Base-by-base conservation (phyloP, 257 asterid genomes). In the Galeopsis tetrahit region DNA sequence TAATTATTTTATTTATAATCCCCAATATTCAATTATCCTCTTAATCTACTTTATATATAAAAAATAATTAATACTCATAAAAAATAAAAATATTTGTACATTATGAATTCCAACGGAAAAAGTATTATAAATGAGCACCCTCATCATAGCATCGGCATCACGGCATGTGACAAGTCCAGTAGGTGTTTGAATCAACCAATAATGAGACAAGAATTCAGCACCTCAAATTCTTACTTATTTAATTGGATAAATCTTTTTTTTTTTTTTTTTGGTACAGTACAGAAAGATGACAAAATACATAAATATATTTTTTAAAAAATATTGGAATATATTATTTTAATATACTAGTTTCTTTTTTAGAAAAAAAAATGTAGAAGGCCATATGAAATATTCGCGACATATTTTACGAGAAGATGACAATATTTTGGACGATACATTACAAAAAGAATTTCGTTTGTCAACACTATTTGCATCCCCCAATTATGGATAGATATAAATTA, bases 161-260 rank as follows among this genome's bases (percentile, higher is more conserved):
- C n/a, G n/a, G n/a, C 71, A 68, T 34, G 70, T 67, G 82, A 72
- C 75, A 66, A 77, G 52, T 55, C 60, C 42, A 57, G 42, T 38
- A 31, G 58, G 42, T 7, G 60, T 32, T 39, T 65, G 65, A 32
- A 72, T 67, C 60, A 32, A 56, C 33, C 14, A 72, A 35, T 70
- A 63, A 68, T 44, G 56, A 35, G 79, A 73, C 73, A 64, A 68
- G 34, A 69, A 36, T 11, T 63, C 35, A 55, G 65, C 63, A 49
- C 51, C 13, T 15, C 10, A 11, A 62, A 10, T 34, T 31, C 17
- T 70, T 52, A 21, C 36, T 72, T 46, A 42, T 61, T 73, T 48
- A 62, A 57, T 34, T 71, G 72, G 81, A 76, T 69, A 76, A 76
- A 68, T 63, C n/a, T n/a, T n/a, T n/a, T n/a, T n/a, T n/a, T n/a